Percentiles rank a stretch among this genome's conserved stretches.
phyloP scores from a whole-genome alignment of 495 filamentous ascomycete genomes.

The Xylaria acuta region DNA sequence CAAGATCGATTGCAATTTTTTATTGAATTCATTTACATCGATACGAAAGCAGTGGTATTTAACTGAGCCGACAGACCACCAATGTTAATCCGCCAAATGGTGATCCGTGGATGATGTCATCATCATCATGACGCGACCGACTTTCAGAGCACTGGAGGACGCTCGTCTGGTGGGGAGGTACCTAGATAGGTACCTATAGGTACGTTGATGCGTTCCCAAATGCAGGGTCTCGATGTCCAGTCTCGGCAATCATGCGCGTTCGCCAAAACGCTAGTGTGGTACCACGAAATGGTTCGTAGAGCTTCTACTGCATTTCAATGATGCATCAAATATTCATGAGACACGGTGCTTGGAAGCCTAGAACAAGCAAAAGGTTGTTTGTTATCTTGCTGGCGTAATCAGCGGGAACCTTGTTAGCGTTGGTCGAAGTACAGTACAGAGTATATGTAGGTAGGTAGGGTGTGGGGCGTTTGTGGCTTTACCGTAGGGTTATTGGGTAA shows the following conservation, averaged over 20 bases:
- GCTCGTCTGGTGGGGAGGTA: not conserved
- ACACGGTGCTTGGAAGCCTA: not conserved
- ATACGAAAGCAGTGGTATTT: not conserved
- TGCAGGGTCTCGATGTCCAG: not conserved
- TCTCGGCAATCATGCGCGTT: not conserved
- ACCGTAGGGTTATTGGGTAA: conserved; percentile 18
- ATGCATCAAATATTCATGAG: not conserved
- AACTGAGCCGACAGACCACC: not conserved
- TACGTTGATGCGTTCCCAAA: not conserved
- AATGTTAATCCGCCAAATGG: not conserved
- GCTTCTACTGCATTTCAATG: not conserved
- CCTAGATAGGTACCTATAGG: not conserved
- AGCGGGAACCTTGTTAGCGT: not conserved
- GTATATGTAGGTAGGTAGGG: too few species aligned
- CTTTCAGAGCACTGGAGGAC: not conserved
- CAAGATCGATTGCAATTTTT: not conserved
- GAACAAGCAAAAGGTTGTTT: not conserved
- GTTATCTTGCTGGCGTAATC: not conserved
- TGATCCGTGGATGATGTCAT: conserved; percentile 32
- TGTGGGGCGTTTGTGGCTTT: conserved; percentile 20
- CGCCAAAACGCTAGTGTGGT: not conserved
- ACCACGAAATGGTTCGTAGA: not conserved
- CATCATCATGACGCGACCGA: conserved; percentile 25
- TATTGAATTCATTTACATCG: not conserved
- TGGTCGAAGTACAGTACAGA: not conserved